Base-by-base conservation (phyloP, 2,329 filamentous ascomycete species). In the Furcasterigmium furcatum region DNA sequence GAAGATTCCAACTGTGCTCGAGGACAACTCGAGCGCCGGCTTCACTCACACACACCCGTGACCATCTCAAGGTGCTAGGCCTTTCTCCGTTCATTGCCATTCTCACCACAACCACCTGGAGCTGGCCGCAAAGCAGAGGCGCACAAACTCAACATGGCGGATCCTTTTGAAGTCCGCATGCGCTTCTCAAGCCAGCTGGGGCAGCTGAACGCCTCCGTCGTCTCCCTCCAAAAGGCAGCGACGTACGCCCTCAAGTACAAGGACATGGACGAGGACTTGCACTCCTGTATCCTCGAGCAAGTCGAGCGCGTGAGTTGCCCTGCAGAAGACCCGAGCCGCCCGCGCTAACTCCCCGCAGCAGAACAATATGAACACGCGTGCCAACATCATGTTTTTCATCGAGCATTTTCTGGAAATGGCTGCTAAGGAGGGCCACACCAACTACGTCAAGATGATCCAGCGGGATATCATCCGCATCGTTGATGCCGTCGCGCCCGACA, bases 321-420 rank as follows among this genome's bases (percentile, higher is more conserved):
- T 12, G 5, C 13, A 18, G 19, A 6, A 18, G 3, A 12, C 7
- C 16, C 34, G 16, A 10, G 9, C 4, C 18, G 8, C 7, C 16
- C 10, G 4, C 7, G 9, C 51, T 55, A 43, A 56, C 38, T 27
- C 40, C 9, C 9, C 9, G 4, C 41, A 40, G 14, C 56, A 91
- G 80, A 95, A 89, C 55, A 92, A 88, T 55, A 95, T 99, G 87
- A 99, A 99, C 68, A 95, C 86, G 43, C 80, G 92, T 49, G 95
- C 94, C 48, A 99, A 99, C 64, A 97, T 99, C 65, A 95, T 99
- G 87, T 99, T 95, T 69, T 99, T 99, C 67, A 87, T 99, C 60
- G 92, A 97, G 61, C 87, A 92, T 56, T 88, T 99, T 55, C 88
- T 95, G 62, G 92, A 97, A 62, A 77, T 90, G 68, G 88, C 90